These are phyloP conservation scores for Nematodospora anomalae DNA, from an alignment of 1,139 yeast species.

Conservation along the genomic window DNA sequence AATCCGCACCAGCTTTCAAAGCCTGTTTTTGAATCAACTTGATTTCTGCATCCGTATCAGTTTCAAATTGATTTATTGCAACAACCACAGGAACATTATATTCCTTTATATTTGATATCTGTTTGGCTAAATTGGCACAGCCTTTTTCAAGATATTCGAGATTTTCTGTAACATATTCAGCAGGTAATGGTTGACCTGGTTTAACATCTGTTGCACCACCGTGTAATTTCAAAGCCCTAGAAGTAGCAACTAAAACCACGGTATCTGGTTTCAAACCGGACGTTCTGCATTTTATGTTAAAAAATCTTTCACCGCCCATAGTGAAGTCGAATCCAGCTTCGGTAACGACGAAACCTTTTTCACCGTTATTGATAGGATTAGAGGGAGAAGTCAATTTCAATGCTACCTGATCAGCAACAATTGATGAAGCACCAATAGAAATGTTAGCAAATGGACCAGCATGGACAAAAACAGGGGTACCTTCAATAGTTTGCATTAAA, in stretches of 20 bases:
- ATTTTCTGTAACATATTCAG: slow-evolving; percentile 66
- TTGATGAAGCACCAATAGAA: slow-evolving; percentile 82
- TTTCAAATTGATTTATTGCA: slow-evolving; percentile 73
- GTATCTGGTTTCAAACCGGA: slow-evolving; percentile 72
- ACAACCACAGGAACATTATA: slow-evolving; percentile 79
- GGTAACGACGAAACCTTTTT: slow-evolving; percentile 70
- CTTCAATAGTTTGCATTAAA: slow-evolving; percentile 82
- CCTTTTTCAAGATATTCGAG: slow-evolving; percentile 64
- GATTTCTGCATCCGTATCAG: slow-evolving; percentile 69
- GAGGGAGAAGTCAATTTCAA: slow-evolving; percentile 59
- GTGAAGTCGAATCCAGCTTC: slow-evolving; percentile 88
- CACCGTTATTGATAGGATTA: slow-evolving; percentile 43
- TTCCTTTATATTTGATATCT: slow-evolving; percentile 66
- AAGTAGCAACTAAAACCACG: slow-evolving; percentile 77
- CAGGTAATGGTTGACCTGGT: slow-evolving; percentile 75
- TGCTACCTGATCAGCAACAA: slow-evolving; percentile 73
- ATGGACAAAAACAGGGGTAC: slow-evolving; percentile 81
- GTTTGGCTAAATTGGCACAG: slow-evolving; percentile 72
- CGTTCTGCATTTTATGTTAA: slow-evolving; percentile 76
- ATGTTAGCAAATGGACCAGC: slow-evolving; percentile 89
- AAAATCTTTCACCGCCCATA: slow-evolving; percentile 86
- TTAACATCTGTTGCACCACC: slow-evolving; percentile 86
- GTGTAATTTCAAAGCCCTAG: slow-evolving; percentile 75
- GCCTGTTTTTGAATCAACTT: slow-evolving; percentile 64
- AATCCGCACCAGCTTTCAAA: slow-evolving; percentile 69